Percentiles rank a stretch among this genome's conserved stretches.
These are phyloP conservation scores for Delphinella strobiligena DNA, from an alignment of 2,329 filamentous ascomycete species.

Conservation along the genomic window DNA sequence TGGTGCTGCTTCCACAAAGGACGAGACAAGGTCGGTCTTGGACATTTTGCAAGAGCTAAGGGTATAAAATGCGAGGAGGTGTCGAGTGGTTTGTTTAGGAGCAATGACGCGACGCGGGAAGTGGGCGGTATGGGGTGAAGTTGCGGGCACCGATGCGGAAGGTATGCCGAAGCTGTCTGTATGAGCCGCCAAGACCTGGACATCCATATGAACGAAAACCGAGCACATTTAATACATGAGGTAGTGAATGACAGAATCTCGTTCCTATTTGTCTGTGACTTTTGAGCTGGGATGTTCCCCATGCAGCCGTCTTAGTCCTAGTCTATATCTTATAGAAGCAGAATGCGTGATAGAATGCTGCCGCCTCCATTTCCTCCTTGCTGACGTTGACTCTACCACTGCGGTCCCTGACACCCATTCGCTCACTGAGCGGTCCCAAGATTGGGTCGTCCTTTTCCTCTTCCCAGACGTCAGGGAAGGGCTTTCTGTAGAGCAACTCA, in stretches of 20 bases:
- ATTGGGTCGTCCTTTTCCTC: conserved; percentile 76
- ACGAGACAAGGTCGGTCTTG: conserved; percentile 37
- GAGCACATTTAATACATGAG: too few species aligned
- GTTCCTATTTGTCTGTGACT: too few species aligned
- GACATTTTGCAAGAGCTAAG: too few species aligned
- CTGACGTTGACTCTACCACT: conserved; percentile 57
- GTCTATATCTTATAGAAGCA: conserved; percentile 93
- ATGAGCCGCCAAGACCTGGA: background rate
- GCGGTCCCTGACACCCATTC: conserved; percentile 83
- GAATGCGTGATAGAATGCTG: conserved; percentile 81
- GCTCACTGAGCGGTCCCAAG: conserved; percentile 73
- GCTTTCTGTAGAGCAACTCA: conserved; percentile 85
- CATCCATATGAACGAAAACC: too few species aligned
- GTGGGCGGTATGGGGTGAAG: background rate
- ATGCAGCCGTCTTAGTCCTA: too few species aligned
- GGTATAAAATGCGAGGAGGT: too few species aligned
- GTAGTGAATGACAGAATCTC: too few species aligned
- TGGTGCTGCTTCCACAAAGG: conserved; percentile 87
- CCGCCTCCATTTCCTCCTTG: conserved; percentile 84
- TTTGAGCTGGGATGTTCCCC: too few species aligned
- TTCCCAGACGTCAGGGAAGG: conserved; percentile 84
- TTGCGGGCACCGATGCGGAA: background rate
- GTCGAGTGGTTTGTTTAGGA: too few species aligned
- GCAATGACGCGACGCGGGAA: background rate
- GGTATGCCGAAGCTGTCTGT: background rate